A percentile compares a stretch with the other conserved stretches of the same genome.
Evolutionary conservation across 1,139 yeast genomes (phyloP).

Genomic region (Wickerhamomyces sp.): DNA sequence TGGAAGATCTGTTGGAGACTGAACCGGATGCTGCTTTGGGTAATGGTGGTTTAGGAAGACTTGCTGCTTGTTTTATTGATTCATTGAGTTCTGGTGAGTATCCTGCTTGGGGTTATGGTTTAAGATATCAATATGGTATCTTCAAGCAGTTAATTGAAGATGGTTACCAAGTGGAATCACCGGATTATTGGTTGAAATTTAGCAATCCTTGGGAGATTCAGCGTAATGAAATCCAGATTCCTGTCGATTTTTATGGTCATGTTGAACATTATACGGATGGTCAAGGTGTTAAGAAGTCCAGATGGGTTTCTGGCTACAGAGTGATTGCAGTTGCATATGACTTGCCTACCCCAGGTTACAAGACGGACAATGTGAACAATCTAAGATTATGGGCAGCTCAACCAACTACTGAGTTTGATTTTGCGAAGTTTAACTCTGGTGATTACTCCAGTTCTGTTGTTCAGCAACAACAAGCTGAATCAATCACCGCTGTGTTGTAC

Average conservation of each 20-base stretch:
- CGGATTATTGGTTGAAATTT: slow-evolving; percentile 89
- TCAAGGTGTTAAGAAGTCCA: slow-evolving; percentile 43
- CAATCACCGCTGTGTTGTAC: slow-evolving; percentile 86
- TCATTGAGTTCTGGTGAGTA: slow-evolving; percentile 82
- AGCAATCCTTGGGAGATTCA: slow-evolving; percentile 93
- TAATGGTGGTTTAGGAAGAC: slow-evolving; percentile 91
- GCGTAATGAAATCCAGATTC: slow-evolving; percentile 81
- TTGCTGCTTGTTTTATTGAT: slow-evolving; percentile 93
- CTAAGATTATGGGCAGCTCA: slow-evolving; percentile 87
- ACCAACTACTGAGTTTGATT: slow-evolving; percentile 91
- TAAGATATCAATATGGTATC: slow-evolving; percentile 90
- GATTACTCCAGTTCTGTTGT: slow-evolving; percentile 83
- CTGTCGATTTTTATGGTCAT: slow-evolving; percentile 88
- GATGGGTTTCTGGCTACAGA: slow-evolving; percentile 88
- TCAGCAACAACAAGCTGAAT: slow-evolving; percentile 84
- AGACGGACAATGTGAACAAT: slow-evolving; percentile 80
- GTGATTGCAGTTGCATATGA: slow-evolving; percentile 91
- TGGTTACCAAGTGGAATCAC: slow-evolving; percentile 91
- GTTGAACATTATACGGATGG: slow-evolving; percentile 61
- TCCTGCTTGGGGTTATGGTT: slow-evolving; percentile 96
- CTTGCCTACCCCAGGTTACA: slow-evolving; percentile 90
- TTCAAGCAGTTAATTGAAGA: slow-evolving; percentile 87
- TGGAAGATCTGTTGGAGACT: slow-evolving; percentile 79
- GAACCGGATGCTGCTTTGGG: slow-evolving; percentile 96
- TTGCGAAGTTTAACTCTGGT: slow-evolving; percentile 86